Conservation (phyloP, 805 yeast genomes). For the Kodamaea neixiangensis region DNA sequence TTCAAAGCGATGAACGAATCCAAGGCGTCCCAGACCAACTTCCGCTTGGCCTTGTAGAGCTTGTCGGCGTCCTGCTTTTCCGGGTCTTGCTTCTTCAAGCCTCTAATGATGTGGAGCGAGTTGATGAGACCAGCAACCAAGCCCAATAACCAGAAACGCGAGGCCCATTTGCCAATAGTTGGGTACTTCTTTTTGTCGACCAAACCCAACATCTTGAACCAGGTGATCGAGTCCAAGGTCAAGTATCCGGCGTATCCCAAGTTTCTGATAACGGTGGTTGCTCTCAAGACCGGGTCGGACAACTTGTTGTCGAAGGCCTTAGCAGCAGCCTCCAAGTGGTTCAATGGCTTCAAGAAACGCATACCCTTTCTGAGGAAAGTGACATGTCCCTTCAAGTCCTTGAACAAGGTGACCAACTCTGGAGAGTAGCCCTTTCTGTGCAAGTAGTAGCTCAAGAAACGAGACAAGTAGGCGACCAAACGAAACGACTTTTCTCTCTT, state of each 20-base stretch:
- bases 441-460: constrained; percentile 67
- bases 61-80: constrained; percentile 38
- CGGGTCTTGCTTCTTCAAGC: constrained; percentile 13
- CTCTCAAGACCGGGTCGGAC: constrained; percentile 57
- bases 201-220: constrained; percentile 61
- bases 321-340: constrained; percentile 68
- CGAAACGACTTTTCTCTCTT: constrained; percentile 85
- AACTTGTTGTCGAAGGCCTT: constrained; percentile 70
- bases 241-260: constrained; percentile 64
- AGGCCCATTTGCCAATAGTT: constrained; percentile 56
- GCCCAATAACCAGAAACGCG: constrained; percentile 77
- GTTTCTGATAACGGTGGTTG: constrained; percentile 55
- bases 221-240: constrained; percentile 61
- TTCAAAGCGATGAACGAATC: constrained; percentile 78
- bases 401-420: constrained; percentile 50
- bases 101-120: constrained; percentile 55
- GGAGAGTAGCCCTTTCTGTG: constrained; percentile 55
- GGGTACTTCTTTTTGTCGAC: constrained; percentile 48
- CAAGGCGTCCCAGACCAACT: constrained; percentile 71
- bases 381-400: constrained; percentile 60
- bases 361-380: constrained; percentile 78
- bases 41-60: constrained; percentile 54
- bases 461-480: constrained; percentile 73
- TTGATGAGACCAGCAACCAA: constrained; percentile 62
- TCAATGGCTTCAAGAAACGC: constrained; percentile 80